Base-by-base conservation (phyloP, 208 protist genomes). In the Leishmania aethiopica region DNA sequence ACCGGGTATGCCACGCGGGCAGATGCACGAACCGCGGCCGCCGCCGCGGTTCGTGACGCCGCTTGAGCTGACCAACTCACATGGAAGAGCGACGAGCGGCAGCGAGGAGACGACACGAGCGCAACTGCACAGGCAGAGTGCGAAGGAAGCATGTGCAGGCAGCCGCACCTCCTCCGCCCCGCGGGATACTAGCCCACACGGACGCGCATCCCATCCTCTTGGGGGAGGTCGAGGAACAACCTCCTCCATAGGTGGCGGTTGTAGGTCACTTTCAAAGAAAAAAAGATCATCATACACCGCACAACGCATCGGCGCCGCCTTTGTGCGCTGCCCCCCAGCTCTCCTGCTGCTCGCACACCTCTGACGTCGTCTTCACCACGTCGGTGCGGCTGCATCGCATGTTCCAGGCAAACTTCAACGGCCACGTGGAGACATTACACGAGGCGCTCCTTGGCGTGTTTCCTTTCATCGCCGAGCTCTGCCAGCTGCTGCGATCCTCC, bases 361-460 rank as follows among this genome's bases (percentile, higher is more conserved):
- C 57, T 62, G 57, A 25, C 57, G 57, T n/a, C 22, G 57, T n/a
- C 57, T n/a, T 62, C 49, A 17, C 49, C 4, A 17, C 15, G 57
- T 32, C 57, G 57, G 17, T 10, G 57, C 60, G 69, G 17, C 62
- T 83, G 53, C 78, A 70, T 57, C 88, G 90, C 77, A 89, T 89
- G 0, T 94, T 95, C 74, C 70, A 70, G 15, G 88, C 92, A 15
- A 89, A 94, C 79, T 95, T 95, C 84, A 96, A 95, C 78, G 95
- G 96, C 82, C 92, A 96, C 81, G 94, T 96, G 66, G 94, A 96
- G 77, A 95, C 93, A 6, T 95, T 91, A 8, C n/a, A 78, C 7
- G 79, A 67, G 76, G 93, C 93, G 28, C 74, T 96, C 73, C 42
- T 10, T 77, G 15, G 91, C 96, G 84, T 97, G 2, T 69, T 91